Evolutionary conservation across 805 yeast species (phyloP).

Genomic region (Ogataea minuta): DNA sequence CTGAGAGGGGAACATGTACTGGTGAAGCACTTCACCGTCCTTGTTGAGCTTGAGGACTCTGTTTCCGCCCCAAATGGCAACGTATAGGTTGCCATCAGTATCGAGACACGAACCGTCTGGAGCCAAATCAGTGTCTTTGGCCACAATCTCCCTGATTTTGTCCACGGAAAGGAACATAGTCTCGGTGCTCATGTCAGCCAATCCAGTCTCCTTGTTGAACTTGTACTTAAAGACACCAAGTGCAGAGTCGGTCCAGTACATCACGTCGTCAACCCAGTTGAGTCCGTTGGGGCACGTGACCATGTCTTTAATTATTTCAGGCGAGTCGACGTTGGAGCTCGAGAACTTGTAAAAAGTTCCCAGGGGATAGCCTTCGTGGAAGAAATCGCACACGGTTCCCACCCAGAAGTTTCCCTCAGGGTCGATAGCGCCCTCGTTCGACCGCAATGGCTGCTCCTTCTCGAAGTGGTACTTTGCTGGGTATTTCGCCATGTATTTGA

Average conservation of each 20-base stretch:
- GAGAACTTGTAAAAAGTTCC: slow-evolving; percentile 55
- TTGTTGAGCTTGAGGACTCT: slow-evolving; percentile 53
- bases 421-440: slow-evolving; percentile 83
- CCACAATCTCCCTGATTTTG: slow-evolving; percentile 12
- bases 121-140: slow-evolving; percentile 43
- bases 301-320: slow-evolving; percentile 36
- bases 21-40: slow-evolving; percentile 50
- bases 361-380: slow-evolving; percentile 35
- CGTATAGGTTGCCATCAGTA: slow-evolving; percentile 51
- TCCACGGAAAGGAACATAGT: slow-evolving; percentile 36
- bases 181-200: slow-evolving; percentile 35
- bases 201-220: slow-evolving; percentile 34
- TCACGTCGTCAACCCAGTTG: slow-evolving; percentile 46
- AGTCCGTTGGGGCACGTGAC: slow-evolving; percentile 71
- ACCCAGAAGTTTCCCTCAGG: slow-evolving; percentile 75
- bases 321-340: slow-evolving; percentile 27
- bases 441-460: slow-evolving; percentile 42
- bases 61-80: slow-evolving; percentile 64
- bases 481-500: slow-evolving; percentile 39
- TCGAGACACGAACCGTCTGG: slow-evolving; percentile 82
- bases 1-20: slow-evolving; percentile 54
- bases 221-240: slow-evolving; percentile 49
- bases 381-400: slow-evolving; percentile 64
- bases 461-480: slow-evolving; percentile 37
- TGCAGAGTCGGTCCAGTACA: slow-evolving; percentile 56